These are phyloP conservation scores for Neurospora hispaniola DNA, from an alignment of 495 filamentous ascomycete genomes.

Conservation along the genomic window DNA sequence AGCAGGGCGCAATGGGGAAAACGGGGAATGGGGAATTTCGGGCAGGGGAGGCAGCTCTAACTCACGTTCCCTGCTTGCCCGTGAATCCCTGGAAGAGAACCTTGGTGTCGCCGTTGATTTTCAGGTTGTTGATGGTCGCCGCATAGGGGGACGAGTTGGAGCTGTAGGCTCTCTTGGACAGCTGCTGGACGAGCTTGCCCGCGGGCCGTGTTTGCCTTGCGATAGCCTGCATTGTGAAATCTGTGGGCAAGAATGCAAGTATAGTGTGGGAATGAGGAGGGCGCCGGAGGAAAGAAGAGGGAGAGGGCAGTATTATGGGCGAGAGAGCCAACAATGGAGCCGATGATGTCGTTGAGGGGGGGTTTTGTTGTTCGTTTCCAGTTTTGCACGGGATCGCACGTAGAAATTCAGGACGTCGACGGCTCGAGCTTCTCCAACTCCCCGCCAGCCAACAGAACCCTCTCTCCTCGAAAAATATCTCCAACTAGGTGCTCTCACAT, in stretches of 20 bases:
- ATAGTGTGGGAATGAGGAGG: background rate
- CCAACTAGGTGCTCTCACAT: background rate
- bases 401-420: background rate
- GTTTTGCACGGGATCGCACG: background rate
- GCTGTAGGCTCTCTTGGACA: conserved; percentile 56
- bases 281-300: background rate
- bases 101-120: conserved; percentile 84
- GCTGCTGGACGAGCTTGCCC: conserved; percentile 32
- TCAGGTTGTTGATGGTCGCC: conserved; percentile 77
- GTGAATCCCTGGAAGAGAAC: conserved; percentile 98
- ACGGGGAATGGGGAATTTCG: background rate
- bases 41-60: conserved; percentile 15
- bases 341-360: background rate
- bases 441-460: background rate
- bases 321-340: background rate
- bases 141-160: conserved; percentile 61
- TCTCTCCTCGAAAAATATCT: background rate
- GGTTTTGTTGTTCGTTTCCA: background rate
- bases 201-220: conserved; percentile 36
- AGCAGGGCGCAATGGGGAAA: conserved; percentile 3
- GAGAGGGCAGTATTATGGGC: background rate
- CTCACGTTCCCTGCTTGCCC: conserved; percentile 96
- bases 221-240: conserved; percentile 34
- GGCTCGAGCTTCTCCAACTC: background rate
- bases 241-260: conserved; percentile 1